These are phyloP conservation scores for Batrachochytrium dendrobatidis DNA, from an alignment of 371 early-diverging fungal genomes.

Conservation along the genomic window DNA sequence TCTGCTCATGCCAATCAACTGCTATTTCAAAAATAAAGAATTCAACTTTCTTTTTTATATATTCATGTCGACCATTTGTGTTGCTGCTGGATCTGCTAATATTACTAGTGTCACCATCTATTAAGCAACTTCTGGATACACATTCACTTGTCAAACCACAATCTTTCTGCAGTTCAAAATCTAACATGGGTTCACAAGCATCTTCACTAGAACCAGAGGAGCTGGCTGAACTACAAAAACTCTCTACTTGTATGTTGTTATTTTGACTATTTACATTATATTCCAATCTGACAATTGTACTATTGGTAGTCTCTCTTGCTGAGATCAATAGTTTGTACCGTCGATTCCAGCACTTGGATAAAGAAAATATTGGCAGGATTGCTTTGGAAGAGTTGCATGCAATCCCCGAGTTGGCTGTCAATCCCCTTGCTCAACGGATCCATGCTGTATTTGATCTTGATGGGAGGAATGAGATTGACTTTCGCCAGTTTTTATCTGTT, in stretches of 20 bases:
- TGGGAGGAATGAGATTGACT: slow-evolving; percentile 27
- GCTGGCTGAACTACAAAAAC: slow-evolving; percentile 18
- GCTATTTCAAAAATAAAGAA: too few species aligned
- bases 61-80: too few species aligned
- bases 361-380: slow-evolving; percentile 31
- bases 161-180: too few species aligned
- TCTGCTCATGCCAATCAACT: too few species aligned
- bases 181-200: slow-evolving; percentile 12
- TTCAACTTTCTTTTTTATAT: too few species aligned
- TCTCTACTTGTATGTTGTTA: slow-evolving; percentile 16
- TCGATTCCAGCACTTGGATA: slow-evolving; percentile 40
- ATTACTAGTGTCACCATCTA: too few species aligned
- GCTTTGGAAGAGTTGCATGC: slow-evolving; percentile 30
- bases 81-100: too few species aligned
- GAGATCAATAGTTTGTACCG: slow-evolving; percentile 32
- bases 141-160: too few species aligned
- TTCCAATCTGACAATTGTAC: not conserved
- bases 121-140: too few species aligned
- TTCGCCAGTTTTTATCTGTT: slow-evolving; percentile 26
- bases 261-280: not conserved
- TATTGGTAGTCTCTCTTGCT: slow-evolving; percentile 18
- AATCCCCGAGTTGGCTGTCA: slow-evolving; percentile 40
- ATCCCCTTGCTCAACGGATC: slow-evolving; percentile 36
- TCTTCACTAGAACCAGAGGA: slow-evolving; percentile 17
- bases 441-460: slow-evolving; percentile 31